Percentiles rank a stretch among this genome's conserved stretches.
phyloP scores from a whole-genome alignment of 805 yeast species.

The Sugiyamaella lignohabitans region DNA sequence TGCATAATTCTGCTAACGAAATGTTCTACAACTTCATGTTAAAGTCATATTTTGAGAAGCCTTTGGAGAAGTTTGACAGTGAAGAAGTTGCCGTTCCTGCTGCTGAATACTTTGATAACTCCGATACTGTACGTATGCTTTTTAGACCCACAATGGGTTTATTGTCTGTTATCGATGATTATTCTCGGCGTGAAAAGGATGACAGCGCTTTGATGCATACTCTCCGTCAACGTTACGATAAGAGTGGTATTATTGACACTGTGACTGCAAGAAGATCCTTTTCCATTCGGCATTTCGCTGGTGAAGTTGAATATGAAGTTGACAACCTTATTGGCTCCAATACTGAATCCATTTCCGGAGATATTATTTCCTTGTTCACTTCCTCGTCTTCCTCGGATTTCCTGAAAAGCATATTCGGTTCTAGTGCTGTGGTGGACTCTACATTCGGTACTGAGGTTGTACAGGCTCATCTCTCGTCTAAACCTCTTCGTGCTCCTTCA shows the following conservation, averaged over 20 bases:
- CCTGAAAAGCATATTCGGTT: conserved; percentile 29
- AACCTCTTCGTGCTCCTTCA: conserved; percentile 37
- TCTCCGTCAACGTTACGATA: conserved; percentile 29
- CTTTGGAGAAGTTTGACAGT: conserved; percentile 33
- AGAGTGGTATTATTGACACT: conserved; percentile 25
- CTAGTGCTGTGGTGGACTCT: conserved; percentile 34
- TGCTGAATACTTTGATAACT: conserved; percentile 51
- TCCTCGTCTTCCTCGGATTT: conserved; percentile 35
- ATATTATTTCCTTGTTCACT: conserved; percentile 35
- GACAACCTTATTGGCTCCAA: conserved; percentile 47
- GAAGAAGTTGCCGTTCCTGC: conserved; percentile 45
- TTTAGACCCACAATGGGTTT: conserved; percentile 37
- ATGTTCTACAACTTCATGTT: conserved; percentile 35
- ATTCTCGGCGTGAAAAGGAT: conserved; percentile 32
- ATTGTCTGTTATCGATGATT: conserved; percentile 34
- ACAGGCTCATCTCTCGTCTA: conserved; percentile 36
- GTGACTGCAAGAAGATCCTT: conserved; percentile 38
- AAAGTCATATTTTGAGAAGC: conserved; percentile 33
- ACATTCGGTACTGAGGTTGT: conserved; percentile 31
- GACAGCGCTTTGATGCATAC: conserved; percentile 29
- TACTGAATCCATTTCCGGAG: conserved; percentile 44
- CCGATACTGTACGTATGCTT: conserved; percentile 49
- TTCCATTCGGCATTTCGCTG: conserved; percentile 51
- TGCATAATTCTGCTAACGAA: conserved; percentile 39
- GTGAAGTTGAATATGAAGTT: conserved; percentile 49